Base-by-base conservation (phyloP, 2,329 filamentous ascomycete genomes). In the Fusarium goolgardi region DNA sequence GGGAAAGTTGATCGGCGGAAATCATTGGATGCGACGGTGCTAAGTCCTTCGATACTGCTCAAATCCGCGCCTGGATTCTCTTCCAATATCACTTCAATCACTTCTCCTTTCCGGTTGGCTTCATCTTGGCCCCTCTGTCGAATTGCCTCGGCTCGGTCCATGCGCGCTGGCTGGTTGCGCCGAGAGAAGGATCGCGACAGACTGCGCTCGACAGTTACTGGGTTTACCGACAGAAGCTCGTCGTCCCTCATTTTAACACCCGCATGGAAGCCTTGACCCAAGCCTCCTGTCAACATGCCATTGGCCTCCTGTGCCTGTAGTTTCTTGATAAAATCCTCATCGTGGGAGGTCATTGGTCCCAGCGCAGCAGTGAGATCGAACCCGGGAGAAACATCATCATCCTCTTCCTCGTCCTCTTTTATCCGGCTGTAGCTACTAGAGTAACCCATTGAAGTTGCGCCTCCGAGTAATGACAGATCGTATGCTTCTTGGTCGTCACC, bases 61-160 rank as follows among this genome's bases (percentile, higher is more conserved):
- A 88, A 69, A 63, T 88, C 85, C n/a, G 84, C 80, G 3, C 80
- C 79, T 18, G 81, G 75, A 3, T 74, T 71, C 34, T 77, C 73
- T 43, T 78, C 75, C 27, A 88, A 77, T 45, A 90, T 83, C 4
- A 90, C 84, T 71, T 88, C 83, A 59, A 89, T 85, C 3, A 88
- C 83, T 67, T 88, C 80, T 18, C 86, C 86, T n/a, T 83, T 79
- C 59, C 83, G 83, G 70, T 89, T 88, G 1, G 88, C 88, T 71
- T 88, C 86, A 13, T 78, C 81, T 74, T 90, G 87, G 0, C 83
- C 86, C 20, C 85, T 77, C 21, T 81, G 79, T 56, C 79, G 82
- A 55, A 88, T 77, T 0, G 82, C 84, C 50, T 82, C 76, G 12
- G 72, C 69, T 39, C 81, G 78, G 6, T 67, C 72, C 12, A 77